Conservation (phyloP, 768 basidiomycete species). For the Pilatotrama ljubarskyi region DNA sequence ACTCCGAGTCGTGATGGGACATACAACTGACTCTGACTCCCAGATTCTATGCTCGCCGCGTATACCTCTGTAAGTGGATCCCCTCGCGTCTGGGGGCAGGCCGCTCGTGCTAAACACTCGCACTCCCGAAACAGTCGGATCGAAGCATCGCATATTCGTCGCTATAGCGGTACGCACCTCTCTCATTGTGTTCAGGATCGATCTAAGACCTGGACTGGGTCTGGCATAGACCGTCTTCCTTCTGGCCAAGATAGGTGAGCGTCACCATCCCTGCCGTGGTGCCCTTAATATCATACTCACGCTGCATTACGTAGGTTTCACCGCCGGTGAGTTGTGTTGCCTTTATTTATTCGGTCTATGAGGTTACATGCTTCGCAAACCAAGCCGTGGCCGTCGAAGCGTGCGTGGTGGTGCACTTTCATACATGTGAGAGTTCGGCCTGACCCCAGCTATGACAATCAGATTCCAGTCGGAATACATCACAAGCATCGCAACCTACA, state of each 20-base stretch:
- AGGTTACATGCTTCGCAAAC: too few relatives aligned
- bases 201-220: not conserved
- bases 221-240: not conserved
- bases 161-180: not conserved
- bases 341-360: too few relatives aligned
- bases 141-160: not conserved
- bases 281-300: not conserved
- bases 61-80: not conserved
- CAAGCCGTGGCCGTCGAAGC: too few relatives aligned
- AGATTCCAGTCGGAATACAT: not conserved
- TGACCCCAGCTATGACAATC: too few relatives aligned
- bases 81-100: not conserved
- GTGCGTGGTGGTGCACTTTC: too few relatives aligned
- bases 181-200: too few relatives aligned
- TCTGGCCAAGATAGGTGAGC: not conserved
- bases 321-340: not conserved
- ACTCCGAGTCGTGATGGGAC: not conserved
- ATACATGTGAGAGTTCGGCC: too few relatives aligned
- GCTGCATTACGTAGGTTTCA: not conserved
- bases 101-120: not conserved
- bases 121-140: not conserved
- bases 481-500: not conserved
- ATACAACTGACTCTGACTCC: not conserved
- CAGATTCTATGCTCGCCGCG: not conserved
- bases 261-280: too few relatives aligned